Percentiles rank a stretch among this genome's conserved stretches.
These are phyloP conservation scores for Ganoderma leucocontextum DNA, from an alignment of 1,284 basidiomycete genomes.

Conservation along the genomic window DNA sequence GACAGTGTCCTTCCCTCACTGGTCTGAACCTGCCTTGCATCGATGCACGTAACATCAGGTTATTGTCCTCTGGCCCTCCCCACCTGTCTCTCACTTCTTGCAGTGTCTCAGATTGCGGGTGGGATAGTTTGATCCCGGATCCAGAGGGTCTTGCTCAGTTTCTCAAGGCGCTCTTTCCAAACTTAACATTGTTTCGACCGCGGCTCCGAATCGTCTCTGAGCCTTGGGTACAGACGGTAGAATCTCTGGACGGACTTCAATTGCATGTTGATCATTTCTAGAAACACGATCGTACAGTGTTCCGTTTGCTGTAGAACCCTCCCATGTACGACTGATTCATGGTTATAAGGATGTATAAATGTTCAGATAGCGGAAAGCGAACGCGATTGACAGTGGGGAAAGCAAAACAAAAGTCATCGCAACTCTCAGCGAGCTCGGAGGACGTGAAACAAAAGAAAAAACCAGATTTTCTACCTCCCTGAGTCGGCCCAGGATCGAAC, in stretches of 20 bases:
- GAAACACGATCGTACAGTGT: no score
- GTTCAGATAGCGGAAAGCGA: no score
- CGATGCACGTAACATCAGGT: not conserved
- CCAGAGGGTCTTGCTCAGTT: not conserved
- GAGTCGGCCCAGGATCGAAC: slow-evolving; percentile 48
- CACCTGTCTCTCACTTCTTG: not conserved
- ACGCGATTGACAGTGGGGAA: no score
- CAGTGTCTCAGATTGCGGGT: not conserved
- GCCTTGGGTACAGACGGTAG: not conserved
- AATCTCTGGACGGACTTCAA: not conserved
- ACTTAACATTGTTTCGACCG: not conserved
- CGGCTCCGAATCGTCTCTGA: not conserved
- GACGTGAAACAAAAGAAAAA: no score
- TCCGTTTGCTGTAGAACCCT: no score
- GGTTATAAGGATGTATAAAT: no score
- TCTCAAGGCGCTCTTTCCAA: not conserved
- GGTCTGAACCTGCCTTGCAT: slow-evolving; percentile 1
- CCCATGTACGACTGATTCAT: no score
- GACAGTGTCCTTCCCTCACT: not conserved
- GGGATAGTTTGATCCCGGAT: slow-evolving; percentile 4
- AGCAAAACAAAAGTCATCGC: no score
- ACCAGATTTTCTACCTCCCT: no score
- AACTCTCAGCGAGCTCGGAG: no score
- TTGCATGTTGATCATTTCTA: no score
- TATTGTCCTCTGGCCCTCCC: not conserved